A percentile compares a stretch with the other conserved stretches of the same genome.
phyloP scores from a whole-genome alignment of 164 flowering plant species.

The Macadamia integrifolia region DNA sequence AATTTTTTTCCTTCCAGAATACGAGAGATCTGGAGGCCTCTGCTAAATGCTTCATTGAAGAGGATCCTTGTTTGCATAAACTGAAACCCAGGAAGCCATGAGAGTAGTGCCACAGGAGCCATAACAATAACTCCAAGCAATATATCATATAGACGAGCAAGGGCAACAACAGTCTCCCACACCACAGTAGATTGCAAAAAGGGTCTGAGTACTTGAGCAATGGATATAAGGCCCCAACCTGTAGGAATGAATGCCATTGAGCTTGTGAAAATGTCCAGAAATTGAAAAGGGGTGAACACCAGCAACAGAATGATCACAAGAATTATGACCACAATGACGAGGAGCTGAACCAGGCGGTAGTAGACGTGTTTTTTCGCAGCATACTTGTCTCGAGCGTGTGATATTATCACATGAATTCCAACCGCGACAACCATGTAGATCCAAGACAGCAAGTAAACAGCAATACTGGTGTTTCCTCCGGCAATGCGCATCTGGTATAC shows the following conservation, averaged over 20 bases:
- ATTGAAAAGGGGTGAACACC: slow-evolving; percentile 40
- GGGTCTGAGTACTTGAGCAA: slow-evolving; percentile 77
- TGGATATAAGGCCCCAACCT: slow-evolving; percentile 83
- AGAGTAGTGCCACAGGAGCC: slow-evolving; percentile 82
- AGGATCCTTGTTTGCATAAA: slow-evolving; percentile 90
- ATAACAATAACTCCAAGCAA: slow-evolving; percentile 67
- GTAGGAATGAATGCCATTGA: slow-evolving; percentile 84
- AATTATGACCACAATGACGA: slow-evolving; percentile 36
- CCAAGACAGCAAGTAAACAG: slow-evolving; percentile 85
- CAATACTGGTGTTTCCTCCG: slow-evolving; percentile 43
- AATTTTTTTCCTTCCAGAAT: slow-evolving; percentile 66
- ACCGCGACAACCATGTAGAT: slow-evolving; percentile 52
- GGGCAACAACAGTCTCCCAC: slow-evolving; percentile 79
- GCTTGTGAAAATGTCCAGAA: slow-evolving; percentile 59
- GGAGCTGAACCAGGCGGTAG: slow-evolving; percentile 66
- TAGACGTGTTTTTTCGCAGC: slow-evolving; percentile 71
- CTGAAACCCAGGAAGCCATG: slow-evolving; percentile 96
- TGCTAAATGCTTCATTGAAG: slow-evolving; percentile 90
- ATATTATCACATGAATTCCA: slow-evolving; percentile 43
- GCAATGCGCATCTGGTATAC: slow-evolving; percentile 72
- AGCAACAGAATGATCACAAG: slow-evolving; percentile 53
- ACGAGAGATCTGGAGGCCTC: slow-evolving; percentile 89
- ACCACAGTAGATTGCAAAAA: slow-evolving; percentile 63
- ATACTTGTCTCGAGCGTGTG: slow-evolving; percentile 67
- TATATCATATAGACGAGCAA: slow-evolving; percentile 83